These are phyloP conservation scores for Alternaria sp. DNA, from an alignment of 2,329 filamentous ascomycete genomes.

Conservation along the genomic window DNA sequence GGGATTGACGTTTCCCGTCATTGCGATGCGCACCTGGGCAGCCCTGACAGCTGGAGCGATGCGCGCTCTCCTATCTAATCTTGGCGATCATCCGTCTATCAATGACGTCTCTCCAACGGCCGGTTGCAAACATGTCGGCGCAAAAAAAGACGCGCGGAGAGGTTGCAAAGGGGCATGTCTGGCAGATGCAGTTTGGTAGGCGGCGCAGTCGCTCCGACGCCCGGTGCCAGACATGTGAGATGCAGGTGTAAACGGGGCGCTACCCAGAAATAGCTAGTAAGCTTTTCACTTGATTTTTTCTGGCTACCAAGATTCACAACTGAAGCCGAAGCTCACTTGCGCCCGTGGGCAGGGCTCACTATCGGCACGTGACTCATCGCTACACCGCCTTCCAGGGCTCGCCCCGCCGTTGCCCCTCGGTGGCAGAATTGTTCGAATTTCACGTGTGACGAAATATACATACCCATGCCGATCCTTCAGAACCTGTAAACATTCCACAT, in stretches of 20 bases:
- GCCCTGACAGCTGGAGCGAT: not conserved
- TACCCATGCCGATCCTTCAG: not conserved
- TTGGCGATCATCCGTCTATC: slow-evolving; percentile 15
- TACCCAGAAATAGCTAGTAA: not conserved
- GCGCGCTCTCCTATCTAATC: slow-evolving; percentile 17
- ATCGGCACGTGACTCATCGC: not conserved
- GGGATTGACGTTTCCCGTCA: slow-evolving; percentile 12
- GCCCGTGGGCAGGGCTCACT: not conserved
- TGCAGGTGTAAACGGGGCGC: not conserved
- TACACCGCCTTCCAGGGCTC: slow-evolving; percentile 13
- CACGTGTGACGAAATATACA: slow-evolving; percentile 4
- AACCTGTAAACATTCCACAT: not conserved
- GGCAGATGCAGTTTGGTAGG: not conserved
- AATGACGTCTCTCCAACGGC: slow-evolving; percentile 23
- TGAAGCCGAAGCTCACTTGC: not conserved
- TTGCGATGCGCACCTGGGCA: slow-evolving; percentile 26
- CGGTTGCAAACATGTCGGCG: not conserved
- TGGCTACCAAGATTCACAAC: not conserved
- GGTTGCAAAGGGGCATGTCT: not conserved
- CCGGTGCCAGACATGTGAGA: not conserved
- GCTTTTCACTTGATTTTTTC: not conserved
- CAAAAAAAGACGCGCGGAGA: not conserved
- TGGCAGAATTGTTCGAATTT: not conserved
- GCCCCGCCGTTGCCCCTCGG: slow-evolving; percentile 13
- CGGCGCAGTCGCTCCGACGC: not conserved